Conservation (phyloP, 2,329 filamentous ascomycete species). For the Alternaria postmessia region DNA sequence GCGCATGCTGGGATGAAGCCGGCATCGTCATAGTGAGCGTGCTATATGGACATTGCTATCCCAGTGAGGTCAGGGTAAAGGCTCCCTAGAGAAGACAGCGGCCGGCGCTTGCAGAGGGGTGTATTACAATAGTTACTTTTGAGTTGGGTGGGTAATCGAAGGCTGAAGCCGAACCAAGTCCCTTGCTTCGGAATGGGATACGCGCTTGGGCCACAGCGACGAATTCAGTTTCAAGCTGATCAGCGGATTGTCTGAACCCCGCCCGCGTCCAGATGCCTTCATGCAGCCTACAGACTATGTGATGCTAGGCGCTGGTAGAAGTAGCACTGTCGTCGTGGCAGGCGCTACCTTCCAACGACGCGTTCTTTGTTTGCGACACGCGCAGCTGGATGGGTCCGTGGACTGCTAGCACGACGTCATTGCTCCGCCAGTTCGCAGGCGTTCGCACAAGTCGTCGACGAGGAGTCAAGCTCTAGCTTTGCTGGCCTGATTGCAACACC, state of each 20-base stretch:
- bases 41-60: slow-evolving; percentile 40
- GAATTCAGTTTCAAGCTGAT: slow-evolving; percentile 19
- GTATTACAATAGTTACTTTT: slow-evolving; percentile 1
- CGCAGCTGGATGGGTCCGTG: slow-evolving; percentile 9
- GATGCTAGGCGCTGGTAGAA: background rate
- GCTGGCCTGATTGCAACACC: slow-evolving; percentile 12
- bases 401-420: slow-evolving; percentile 28
- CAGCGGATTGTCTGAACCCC: slow-evolving; percentile 15
- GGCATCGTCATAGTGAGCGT: slow-evolving; percentile 43
- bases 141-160: slow-evolving; percentile 8
- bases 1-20: slow-evolving; percentile 36
- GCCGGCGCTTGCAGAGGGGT: slow-evolving; percentile 6
- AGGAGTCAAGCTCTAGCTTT: slow-evolving; percentile 10
- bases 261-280: slow-evolving; percentile 5
- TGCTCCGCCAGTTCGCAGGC: slow-evolving; percentile 31
- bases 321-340: background rate
- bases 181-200: slow-evolving; percentile 20
- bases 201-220: slow-evolving; percentile 12
- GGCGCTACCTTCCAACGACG: slow-evolving; percentile 4
- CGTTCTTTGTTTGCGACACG: slow-evolving; percentile 9
- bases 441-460: slow-evolving; percentile 14
- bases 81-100: slow-evolving; percentile 3
- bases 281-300: background rate
- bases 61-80: background rate
- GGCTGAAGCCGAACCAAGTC: slow-evolving; percentile 15